phyloP scores from a whole-genome alignment of 2,329 filamentous ascomycete genomes.

The Didymella arachidicola region DNA sequence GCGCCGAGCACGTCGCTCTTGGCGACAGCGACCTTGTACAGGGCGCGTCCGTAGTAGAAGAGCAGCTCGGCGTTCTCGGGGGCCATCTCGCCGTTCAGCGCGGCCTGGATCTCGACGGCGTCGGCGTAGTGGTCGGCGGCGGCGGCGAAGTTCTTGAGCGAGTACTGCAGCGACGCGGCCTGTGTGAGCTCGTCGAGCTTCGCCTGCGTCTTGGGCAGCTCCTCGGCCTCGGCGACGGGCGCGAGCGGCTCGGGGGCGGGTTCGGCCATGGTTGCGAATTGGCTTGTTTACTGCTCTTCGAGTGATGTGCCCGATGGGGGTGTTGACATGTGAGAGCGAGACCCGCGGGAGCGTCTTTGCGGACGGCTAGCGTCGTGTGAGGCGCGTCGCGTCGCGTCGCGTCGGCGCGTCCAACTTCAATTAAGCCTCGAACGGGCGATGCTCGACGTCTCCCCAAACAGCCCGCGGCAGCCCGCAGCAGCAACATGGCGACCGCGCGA shows the following conservation, averaged over 20 bases:
- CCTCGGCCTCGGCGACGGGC: slow-evolving; percentile 30
- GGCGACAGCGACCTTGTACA: slow-evolving; percentile 92
- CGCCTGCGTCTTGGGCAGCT: slow-evolving; percentile 59
- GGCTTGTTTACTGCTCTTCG: background rate
- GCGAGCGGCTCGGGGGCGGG: slow-evolving; percentile 28
- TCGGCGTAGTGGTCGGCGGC: slow-evolving; percentile 88
- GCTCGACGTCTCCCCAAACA: background rate
- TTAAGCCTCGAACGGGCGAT: slow-evolving; percentile 8
- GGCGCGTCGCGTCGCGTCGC: slow-evolving; percentile 20
- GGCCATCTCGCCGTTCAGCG: slow-evolving; percentile 90
- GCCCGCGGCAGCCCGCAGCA: background rate
- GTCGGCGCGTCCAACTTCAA: slow-evolving; percentile 2
- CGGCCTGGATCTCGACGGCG: slow-evolving; percentile 87
- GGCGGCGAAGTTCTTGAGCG: slow-evolving; percentile 84
- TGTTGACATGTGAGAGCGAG: slow-evolving; percentile 3
- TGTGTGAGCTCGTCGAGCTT: slow-evolving; percentile 80
- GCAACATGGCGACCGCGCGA: slow-evolving; percentile 41
- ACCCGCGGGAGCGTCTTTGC: slow-evolving; percentile 15
- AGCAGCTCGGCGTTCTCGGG: slow-evolving; percentile 92
- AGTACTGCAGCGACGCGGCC: slow-evolving; percentile 83
- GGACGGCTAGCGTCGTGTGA: slow-evolving; percentile 7
- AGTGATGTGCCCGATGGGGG: background rate
- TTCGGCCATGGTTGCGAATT: slow-evolving; percentile 34
- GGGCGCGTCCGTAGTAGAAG: slow-evolving; percentile 89
- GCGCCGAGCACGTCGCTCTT: slow-evolving; percentile 95